Base-by-base conservation (phyloP, 2,329 filamentous ascomycete species). In the Endocalyx cinctus region DNA sequence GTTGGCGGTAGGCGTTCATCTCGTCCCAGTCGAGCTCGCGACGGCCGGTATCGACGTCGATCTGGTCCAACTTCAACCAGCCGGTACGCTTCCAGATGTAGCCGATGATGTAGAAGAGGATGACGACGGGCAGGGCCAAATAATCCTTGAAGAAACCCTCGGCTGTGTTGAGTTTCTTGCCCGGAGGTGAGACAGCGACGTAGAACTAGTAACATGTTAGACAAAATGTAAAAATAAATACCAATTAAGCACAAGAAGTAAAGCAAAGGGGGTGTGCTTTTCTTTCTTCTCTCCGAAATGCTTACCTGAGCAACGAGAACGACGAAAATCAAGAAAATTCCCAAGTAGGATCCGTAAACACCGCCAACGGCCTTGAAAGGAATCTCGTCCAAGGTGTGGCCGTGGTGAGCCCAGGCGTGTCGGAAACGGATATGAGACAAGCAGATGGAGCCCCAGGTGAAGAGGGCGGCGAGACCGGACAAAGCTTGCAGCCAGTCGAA, bases 361-460 rank as follows among this genome's bases (percentile, higher is more conserved):
- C 82, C 83, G 22, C 69, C 66, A 25, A 75, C 61, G 3, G 79
- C 76, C 32, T 66, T 58, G 63, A 82, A 87, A 0, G 82, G 76
- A 11, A 87, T 73, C 57, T 86, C 82, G 26, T 80, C 73, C 2
- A 82, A 55, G 3, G 68, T 72, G 54, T 78, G 77, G n/a, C 78
- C 75, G 25, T 79, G 69, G 17, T 66, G 57, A 17, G 61, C 64
- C 81, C 80, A 85, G 0, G 79, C 81, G 3, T 58, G 50, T 22
- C 81, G 77, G 68, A 84, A 83, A 14, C 81, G 77, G 50, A 85
- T 82, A 48, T 85, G 82, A 3, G 77, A 69, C 4, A 81, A 59
- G 48, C 79, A 83, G 47, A 84, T 82, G 25, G 75, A 81, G 13
- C 72, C 79, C 80, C 80, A 86, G 10, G 79, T 79, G 54, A 82